phyloP scores from a whole-genome alignment of 345 rosid species.

The Citrus glauca region DNA sequence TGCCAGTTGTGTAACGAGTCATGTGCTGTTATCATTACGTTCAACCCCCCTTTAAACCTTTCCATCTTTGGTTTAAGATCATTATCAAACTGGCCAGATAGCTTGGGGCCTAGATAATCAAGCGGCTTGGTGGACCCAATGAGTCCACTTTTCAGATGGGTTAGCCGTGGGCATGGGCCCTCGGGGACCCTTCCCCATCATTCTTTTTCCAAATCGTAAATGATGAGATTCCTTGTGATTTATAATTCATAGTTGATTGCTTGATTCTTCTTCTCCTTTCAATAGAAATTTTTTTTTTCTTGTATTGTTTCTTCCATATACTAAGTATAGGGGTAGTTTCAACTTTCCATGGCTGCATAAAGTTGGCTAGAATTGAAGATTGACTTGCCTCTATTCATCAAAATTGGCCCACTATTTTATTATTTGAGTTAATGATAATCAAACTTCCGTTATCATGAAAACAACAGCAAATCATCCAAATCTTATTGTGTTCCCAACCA shows the following conservation, averaged over 20 bases:
- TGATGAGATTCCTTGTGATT: slow-evolving; percentile 14
- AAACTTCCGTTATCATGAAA: neutral
- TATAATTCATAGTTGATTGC: too few species aligned
- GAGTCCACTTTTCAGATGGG: slow-evolving; percentile 1
- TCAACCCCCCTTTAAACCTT: neutral
- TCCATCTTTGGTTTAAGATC: neutral
- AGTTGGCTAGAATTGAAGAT: neutral
- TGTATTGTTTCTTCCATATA: neutral
- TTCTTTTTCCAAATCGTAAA: neutral
- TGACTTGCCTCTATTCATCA: neutral
- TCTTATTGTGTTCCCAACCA: neutral
- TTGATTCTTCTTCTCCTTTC: neutral
- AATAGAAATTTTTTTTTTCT: neutral
- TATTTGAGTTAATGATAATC: neutral
- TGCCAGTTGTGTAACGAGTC: neutral
- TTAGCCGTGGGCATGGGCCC: neutral
- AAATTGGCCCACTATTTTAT: neutral
- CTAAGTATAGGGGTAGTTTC: neutral
- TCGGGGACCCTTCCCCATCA: neutral
- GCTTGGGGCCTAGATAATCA: neutral
- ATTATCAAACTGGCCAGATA: neutral
- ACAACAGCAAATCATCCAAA: neutral
- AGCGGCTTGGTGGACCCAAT: slow-evolving; percentile 5
- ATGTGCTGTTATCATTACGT: neutral
- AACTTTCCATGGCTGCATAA: neutral